A percentile compares a stretch with the other conserved stretches of the same genome.
Evolutionary conservation across 2,329 filamentous ascomycete species (phyloP).

Genomic region (Cadophora sp.): DNA sequence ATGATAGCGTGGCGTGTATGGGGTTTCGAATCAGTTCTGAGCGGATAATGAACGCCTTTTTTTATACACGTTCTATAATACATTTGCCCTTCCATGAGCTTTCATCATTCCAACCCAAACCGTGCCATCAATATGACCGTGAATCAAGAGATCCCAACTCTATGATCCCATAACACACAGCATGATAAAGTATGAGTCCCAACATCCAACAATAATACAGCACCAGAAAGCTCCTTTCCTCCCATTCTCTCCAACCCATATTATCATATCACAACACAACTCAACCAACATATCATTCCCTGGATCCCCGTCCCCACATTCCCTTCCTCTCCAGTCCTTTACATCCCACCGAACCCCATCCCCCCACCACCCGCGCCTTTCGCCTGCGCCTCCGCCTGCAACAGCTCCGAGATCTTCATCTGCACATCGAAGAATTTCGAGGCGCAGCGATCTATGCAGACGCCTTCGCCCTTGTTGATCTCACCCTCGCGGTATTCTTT

Average conservation of each 20-base stretch:
- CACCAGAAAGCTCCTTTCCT: background rate
- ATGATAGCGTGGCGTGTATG: constrained; percentile 14
- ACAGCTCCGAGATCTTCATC: constrained; percentile 95
- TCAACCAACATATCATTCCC: constrained; percentile 30
- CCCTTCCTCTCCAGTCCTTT: constrained; percentile 24
- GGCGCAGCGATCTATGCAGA: constrained; percentile 97
- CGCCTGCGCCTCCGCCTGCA: constrained; percentile 84
- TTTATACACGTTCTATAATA: constrained; percentile 35
- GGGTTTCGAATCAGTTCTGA: constrained; percentile 16
- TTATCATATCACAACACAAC: background rate
- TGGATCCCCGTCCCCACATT: too few relatives aligned
- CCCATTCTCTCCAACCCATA: background rate
- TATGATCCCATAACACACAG: background rate
- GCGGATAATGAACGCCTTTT: constrained; percentile 35
- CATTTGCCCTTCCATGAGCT: constrained; percentile 24
- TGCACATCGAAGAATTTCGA: constrained; percentile 99
- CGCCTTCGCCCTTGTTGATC: constrained; percentile 98
- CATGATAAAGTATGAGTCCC: background rate
- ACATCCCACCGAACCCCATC: constrained; percentile 56
- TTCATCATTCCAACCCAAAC: constrained; percentile 3
- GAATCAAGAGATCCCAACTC: background rate
- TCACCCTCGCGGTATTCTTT: constrained; percentile 92
- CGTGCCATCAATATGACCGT: background rate
- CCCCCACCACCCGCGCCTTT: constrained; percentile 61
- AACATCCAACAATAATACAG: constrained; percentile 19